These are phyloP conservation scores for Teunomyces tritomae DNA, from an alignment of 805 yeast genomes.

Conservation along the genomic window DNA sequence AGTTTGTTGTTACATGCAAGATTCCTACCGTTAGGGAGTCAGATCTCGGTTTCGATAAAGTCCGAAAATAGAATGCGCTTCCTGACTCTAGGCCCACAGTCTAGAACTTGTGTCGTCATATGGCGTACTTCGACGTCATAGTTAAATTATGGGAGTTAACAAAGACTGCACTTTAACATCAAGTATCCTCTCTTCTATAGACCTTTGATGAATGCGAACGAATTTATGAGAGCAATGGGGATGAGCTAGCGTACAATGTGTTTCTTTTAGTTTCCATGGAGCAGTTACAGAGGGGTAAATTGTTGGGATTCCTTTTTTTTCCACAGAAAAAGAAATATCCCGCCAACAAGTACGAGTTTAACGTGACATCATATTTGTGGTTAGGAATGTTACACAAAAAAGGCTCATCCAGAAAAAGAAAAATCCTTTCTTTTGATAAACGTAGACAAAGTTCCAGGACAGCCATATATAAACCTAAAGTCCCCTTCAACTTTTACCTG, in stretches of 20 bases:
- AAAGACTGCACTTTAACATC: too few relatives aligned
- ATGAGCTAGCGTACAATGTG: too few relatives aligned
- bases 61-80: background rate
- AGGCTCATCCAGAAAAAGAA: background rate
- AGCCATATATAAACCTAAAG: background rate
- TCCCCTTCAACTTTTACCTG: background rate
- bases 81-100: background rate
- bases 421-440: background rate
- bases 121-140: background rate
- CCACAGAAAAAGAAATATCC: too few relatives aligned
- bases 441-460: background rate
- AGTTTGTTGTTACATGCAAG: background rate
- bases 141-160: background rate
- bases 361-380: slow-evolving; percentile 3
- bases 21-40: background rate
- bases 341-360: background rate
- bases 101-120: background rate
- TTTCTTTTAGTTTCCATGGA: too few relatives aligned
- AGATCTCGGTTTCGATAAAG: background rate
- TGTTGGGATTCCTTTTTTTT: background rate
- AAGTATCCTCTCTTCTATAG: too few relatives aligned
- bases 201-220: too few relatives aligned
- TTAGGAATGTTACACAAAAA: background rate
- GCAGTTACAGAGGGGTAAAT: background rate
- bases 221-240: too few relatives aligned